Evolutionary conservation across 768 basidiomycete species (phyloP).

Genomic region (Lentinula boryana): DNA sequence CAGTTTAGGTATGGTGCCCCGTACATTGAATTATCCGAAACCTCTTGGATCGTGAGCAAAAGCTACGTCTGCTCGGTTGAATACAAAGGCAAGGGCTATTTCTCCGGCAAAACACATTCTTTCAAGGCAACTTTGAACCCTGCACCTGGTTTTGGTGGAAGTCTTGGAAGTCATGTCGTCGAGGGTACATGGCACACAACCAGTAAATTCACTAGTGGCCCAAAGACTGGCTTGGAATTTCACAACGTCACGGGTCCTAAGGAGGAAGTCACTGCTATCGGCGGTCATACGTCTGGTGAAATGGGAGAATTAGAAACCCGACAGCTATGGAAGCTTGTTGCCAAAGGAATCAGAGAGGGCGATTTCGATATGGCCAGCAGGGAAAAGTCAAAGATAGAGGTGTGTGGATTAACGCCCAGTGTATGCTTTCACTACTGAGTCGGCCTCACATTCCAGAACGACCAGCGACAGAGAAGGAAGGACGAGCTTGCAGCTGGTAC

Average conservation of each 20-base stretch:
- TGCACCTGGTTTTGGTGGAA: slow-evolving; percentile 33
- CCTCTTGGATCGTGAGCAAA: slow-evolving; percentile 62
- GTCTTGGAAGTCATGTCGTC: slow-evolving; percentile 41
- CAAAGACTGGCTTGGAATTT: slow-evolving; percentile 46
- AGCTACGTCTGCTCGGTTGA: slow-evolving; percentile 56
- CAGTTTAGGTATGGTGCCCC: slow-evolving; percentile 59
- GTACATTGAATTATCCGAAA: slow-evolving; percentile 86
- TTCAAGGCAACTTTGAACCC: slow-evolving; percentile 80
- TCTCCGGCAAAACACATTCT: slow-evolving; percentile 86
- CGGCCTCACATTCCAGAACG: slow-evolving; percentile 50
- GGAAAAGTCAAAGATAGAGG: slow-evolving; percentile 92
- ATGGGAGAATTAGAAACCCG: slow-evolving; percentile 87
- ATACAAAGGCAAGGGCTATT: slow-evolving; percentile 96
- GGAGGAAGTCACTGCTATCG: slow-evolving; percentile 66
- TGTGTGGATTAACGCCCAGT: slow-evolving; percentile 18
- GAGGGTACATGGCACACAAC: slow-evolving; percentile 81
- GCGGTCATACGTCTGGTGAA: slow-evolving; percentile 46
- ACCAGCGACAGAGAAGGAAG: slow-evolving; percentile 82
- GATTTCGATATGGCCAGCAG: slow-evolving; percentile 87
- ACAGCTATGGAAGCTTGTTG: slow-evolving; percentile 77
- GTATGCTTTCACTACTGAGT: background rate
- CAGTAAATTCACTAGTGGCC: slow-evolving; percentile 41
- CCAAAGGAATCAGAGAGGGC: slow-evolving; percentile 85
- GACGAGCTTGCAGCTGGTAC: slow-evolving; percentile 73
- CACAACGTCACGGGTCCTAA: slow-evolving; percentile 72